phyloP scores from a whole-genome alignment of 768 basidiomycete genomes.

The Tricholoma flavovirens region DNA sequence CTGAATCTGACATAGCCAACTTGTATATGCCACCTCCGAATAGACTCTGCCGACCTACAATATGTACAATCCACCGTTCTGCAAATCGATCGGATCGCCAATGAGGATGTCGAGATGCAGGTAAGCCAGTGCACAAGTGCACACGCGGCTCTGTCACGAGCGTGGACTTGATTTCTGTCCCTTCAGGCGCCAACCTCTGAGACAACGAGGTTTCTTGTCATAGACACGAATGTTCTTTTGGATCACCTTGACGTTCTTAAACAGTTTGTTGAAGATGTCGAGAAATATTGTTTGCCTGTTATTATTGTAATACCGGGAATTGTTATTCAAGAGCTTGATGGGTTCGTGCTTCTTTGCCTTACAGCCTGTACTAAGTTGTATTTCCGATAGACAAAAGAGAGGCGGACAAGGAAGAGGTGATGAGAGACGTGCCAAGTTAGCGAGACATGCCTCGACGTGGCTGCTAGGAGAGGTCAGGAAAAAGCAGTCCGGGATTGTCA shows the following conservation, averaged over 20 bases:
- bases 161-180: constrained; percentile 1
- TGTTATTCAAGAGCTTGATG: constrained; percentile 75
- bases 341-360: constrained; percentile 30
- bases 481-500: constrained; percentile 37
- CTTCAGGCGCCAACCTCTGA: constrained; percentile 38
- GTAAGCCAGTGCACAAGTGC: constrained; percentile 29
- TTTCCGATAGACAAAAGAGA: constrained; percentile 41
- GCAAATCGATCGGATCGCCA: constrained; percentile 49
- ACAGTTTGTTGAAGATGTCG: constrained; percentile 59
- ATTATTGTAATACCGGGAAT: constrained; percentile 65
- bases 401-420: constrained; percentile 45
- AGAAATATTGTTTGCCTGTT: constrained; percentile 42
- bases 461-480: constrained; percentile 56
- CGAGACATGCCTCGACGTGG: constrained; percentile 67
- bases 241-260: constrained; percentile 60
- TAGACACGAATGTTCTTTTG: constrained; percentile 78
- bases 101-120: constrained; percentile 71
- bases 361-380: not conserved
- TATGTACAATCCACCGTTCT: constrained; percentile 37
- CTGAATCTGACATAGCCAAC: not conserved
- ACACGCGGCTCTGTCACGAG: not conserved
- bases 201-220: constrained; percentile 44
- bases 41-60: constrained; percentile 12
- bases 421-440: constrained; percentile 48
- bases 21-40: not conserved